Conservation (phyloP, 106 monocot genomes). For the Allium fistulosum region DNA sequence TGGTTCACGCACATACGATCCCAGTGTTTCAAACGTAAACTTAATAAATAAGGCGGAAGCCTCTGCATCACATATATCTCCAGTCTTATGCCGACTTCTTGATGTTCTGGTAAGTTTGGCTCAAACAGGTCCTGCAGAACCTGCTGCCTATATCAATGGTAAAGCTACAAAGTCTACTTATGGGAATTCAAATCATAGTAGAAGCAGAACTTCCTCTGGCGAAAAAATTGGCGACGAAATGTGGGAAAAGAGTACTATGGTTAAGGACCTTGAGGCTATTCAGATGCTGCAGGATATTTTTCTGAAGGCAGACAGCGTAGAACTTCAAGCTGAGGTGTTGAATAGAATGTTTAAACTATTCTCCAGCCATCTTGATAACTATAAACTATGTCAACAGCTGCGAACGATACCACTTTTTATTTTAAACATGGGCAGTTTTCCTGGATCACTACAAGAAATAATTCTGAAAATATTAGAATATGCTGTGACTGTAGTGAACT, state of each 20-base stretch:
- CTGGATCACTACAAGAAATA: slow-evolving; percentile 76
- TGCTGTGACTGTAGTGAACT: slow-evolving; percentile 96
- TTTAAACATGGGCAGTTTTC: slow-evolving; percentile 87
- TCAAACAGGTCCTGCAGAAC: slow-evolving; percentile 73
- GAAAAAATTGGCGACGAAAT: slow-evolving; percentile 63
- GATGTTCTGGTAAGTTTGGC: slow-evolving; percentile 95
- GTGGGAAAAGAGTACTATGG: slow-evolving; percentile 54
- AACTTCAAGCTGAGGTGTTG: slow-evolving; percentile 90
- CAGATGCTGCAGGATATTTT: slow-evolving; percentile 99
- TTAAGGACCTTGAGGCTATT: slow-evolving; percentile 94
- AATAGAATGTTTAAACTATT: slow-evolving; percentile 98
- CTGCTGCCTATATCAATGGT: slow-evolving; percentile 17
- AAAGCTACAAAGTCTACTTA: slow-evolving; percentile 40
- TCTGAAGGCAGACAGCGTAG: slow-evolving; percentile 85
- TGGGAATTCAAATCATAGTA: slow-evolving; percentile 44
- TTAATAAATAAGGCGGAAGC: slow-evolving; percentile 13
- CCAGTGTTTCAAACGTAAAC: slow-evolving; percentile 11
- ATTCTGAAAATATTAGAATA: slow-evolving; percentile 99
- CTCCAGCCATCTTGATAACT: slow-evolving; percentile 95
- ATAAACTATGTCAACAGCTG: slow-evolving; percentile 82
- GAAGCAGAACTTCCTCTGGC: slow-evolving; percentile 60
- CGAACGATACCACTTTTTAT: slow-evolving; percentile 91
- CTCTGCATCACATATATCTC: slow-evolving; percentile 58
- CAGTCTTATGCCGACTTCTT: slow-evolving; percentile 72
- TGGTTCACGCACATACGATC: slow-evolving; percentile 14